Evolutionary conservation across 495 filamentous ascomycete genomes (phyloP), one percentile per base, ranked within the genome.

Genomic region (Aspergillus coremiiformis): DNA sequence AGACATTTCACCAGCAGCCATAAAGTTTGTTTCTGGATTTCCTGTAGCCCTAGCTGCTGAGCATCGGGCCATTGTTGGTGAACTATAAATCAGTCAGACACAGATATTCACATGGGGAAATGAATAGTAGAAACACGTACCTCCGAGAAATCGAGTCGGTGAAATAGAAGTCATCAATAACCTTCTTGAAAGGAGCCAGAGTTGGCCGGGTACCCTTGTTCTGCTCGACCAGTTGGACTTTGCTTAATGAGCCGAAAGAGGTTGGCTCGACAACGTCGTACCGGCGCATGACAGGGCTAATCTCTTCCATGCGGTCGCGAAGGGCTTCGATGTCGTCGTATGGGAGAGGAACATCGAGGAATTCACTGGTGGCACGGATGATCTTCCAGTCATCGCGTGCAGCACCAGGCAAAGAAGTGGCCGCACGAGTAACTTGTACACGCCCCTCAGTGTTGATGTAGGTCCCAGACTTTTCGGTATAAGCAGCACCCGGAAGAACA

Each of bases 361-460:
- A 95, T 69, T 96, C 94, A 66, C 84, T 89, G 52, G 76, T 78
- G 2, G 93, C 93, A 49, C 93, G 89, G 58, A 98, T 81, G 59
- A 98, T 97, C 78, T 96, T 97, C 93, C 93, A 98, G 68, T 98
- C 93, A 56, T 94, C 91, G 58, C 93, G 81, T 45, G 91, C 82
- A 49, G 90, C 93, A 50, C 93, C 93, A 42, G 88, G 86, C 49
- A 93, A 72, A 33, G 83, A 84, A 21, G 89, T 91, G 3, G 93
- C 93, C 17, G 86, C 84, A 55, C 93, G 84, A 41, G 87, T 90
- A 70, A 97, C 84, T 73, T 98, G 93, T 12, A 89, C 87, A 54
- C 93, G 85, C 37, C 93, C 93, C 68, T 98, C 93, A 9, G 93
- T 97, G 78, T 97, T 98, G 71, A 98, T 79, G 55, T 92, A 97